These are phyloP conservation scores for Arabidopsis hybrid DNA, from an alignment of 441 rosid species.

Conservation along the genomic window DNA sequence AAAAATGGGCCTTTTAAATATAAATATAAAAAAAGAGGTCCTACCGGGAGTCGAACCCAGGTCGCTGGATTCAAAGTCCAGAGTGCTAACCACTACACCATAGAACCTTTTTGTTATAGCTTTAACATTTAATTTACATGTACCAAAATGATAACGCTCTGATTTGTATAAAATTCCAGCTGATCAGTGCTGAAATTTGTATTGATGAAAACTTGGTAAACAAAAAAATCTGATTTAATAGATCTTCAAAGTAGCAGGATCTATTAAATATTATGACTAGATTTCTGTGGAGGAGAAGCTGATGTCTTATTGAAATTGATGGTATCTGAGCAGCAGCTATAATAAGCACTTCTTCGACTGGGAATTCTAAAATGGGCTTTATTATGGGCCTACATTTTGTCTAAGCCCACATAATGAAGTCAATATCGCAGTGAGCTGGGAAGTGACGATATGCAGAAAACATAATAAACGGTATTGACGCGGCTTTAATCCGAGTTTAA, in stretches of 20 bases:
- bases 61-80: constrained; percentile 99
- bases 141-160: neutral
- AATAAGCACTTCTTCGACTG: neutral
- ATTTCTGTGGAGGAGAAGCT: no score
- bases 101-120: constrained; percentile 54
- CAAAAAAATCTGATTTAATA: no score
- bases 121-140: accelerated
- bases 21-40: constrained; percentile 48
- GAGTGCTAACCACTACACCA: constrained; percentile 99
- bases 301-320: no score
- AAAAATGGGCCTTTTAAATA: neutral
- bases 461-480: constrained; percentile 22
- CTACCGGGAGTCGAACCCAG: constrained; percentile 99
- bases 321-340: no score
- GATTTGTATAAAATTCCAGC: neutral
- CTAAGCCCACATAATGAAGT: neutral
- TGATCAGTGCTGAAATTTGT: neutral
- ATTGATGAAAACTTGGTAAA: no score
- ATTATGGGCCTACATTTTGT: neutral
- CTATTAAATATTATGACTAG: no score
- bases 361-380: neutral
- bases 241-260: no score
- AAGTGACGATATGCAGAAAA: neutral
- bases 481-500: constrained; percentile 21
- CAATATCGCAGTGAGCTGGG: neutral